Conservation (phyloP, 495 filamentous ascomycete genomes). For the Amphirosellinia nigrospora region DNA sequence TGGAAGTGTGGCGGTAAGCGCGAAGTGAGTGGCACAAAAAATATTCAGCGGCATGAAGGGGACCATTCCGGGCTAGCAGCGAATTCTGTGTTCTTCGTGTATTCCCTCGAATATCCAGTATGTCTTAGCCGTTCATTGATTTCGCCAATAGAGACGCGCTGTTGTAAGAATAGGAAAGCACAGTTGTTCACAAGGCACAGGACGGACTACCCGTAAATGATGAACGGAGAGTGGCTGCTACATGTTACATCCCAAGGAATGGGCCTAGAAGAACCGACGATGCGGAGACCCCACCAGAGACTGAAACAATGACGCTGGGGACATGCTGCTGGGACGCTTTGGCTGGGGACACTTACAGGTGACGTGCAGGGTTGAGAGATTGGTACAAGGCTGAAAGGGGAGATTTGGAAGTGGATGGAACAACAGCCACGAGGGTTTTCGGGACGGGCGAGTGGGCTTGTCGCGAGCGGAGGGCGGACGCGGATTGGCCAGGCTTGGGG, state of each 20-base stretch:
- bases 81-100: neutral
- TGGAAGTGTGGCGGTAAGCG: neutral
- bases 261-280: constrained; percentile 22
- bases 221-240: neutral
- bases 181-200: neutral
- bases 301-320: constrained; percentile 25
- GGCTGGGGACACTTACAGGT: constrained; percentile 32
- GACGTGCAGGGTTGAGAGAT: constrained; percentile 42
- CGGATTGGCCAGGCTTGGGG: constrained; percentile 14
- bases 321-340: constrained; percentile 33
- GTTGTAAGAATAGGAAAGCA: neutral
- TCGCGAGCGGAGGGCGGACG: neutral
- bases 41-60: constrained; percentile 3
- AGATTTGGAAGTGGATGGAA: constrained; percentile 34
- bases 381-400: constrained; percentile 46
- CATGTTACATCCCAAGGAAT: neutral
- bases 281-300: constrained; percentile 28
- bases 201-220: neutral
- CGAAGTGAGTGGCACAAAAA: constrained; percentile 7
- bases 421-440: constrained; percentile 23
- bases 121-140: neutral
- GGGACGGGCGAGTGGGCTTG: constrained; percentile 16
- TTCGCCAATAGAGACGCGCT: neutral
- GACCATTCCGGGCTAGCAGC: constrained; percentile 2
- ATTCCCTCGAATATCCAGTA: neutral